These are phyloP conservation scores for Fomes fomentarius DNA, from an alignment of 1,284 basidiomycete genomes.

Conservation along the genomic window DNA sequence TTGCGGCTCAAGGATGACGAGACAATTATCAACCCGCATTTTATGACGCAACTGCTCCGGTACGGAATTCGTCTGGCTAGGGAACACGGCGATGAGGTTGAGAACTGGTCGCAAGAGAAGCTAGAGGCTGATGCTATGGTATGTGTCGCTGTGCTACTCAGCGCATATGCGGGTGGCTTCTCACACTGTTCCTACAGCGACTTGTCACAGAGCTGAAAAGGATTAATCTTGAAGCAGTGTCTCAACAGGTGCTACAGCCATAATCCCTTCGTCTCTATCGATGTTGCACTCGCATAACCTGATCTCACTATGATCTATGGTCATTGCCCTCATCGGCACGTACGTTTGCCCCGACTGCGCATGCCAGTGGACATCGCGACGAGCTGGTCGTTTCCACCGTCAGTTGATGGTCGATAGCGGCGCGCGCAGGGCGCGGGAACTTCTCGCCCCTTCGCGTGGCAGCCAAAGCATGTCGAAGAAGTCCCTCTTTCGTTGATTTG, in stretches of 20 bases:
- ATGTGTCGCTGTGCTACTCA: not conserved
- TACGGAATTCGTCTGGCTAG: slow-evolving; percentile 66
- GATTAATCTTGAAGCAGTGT: slow-evolving; percentile 5
- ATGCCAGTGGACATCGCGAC: too few species aligned
- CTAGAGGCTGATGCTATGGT: slow-evolving; percentile 25
- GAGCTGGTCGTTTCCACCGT: too few species aligned
- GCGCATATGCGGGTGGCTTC: not conserved
- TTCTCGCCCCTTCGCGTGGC: not conserved
- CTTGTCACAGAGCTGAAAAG: slow-evolving; percentile 17
- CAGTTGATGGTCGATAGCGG: not conserved
- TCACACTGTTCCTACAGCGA: slow-evolving; percentile 1
- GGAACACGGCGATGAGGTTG: slow-evolving; percentile 16
- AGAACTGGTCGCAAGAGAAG: slow-evolving; percentile 10
- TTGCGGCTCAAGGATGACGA: slow-evolving; percentile 51
- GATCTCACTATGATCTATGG: not conserved
- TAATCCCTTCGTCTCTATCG: not conserved
- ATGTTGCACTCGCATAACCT: not conserved
- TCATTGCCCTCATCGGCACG: too few species aligned
- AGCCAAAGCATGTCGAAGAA: not conserved
- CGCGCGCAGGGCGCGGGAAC: not conserved
- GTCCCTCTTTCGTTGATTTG: not conserved
- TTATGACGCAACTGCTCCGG: slow-evolving; percentile 69
- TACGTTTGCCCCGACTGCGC: too few species aligned
- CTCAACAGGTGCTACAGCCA: not conserved
- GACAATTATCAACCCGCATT: slow-evolving; percentile 73